Percentiles rank a stretch among this genome's conserved stretches.
Conservation (phyloP, 306 rosid species). For the Crataegus laevigata region DNA sequence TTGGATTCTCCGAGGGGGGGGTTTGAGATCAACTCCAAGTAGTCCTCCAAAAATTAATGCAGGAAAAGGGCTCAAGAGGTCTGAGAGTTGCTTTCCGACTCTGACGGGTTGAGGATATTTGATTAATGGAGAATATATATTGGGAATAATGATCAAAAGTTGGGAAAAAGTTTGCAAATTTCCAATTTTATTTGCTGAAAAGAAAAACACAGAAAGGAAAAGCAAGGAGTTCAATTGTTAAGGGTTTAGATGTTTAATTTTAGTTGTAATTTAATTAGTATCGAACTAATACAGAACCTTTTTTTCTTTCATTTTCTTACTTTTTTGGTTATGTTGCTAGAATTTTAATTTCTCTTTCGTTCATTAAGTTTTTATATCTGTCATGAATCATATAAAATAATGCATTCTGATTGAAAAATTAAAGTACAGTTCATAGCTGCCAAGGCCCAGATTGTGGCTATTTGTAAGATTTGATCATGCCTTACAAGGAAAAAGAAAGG, state of each 20-base stretch:
- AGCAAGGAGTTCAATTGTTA: constrained; percentile 1
- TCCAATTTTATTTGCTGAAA: constrained; percentile 22
- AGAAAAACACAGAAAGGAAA: constrained; percentile 17
- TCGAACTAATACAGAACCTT: constrained; percentile 22
- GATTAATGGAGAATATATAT: background rate
- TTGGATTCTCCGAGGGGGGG: constrained; percentile 74
- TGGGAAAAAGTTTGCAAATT: background rate
- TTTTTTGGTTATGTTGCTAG: background rate
- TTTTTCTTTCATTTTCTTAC: background rate
- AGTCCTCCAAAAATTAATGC: constrained; percentile 43
- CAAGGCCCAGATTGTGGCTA: background rate
- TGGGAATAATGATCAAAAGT: constrained; percentile 12
- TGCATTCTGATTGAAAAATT: background rate
- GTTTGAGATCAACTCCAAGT: constrained; percentile 44
- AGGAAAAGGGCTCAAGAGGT: constrained; percentile 43
- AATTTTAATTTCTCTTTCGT: background rate
- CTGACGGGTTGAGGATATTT: constrained; percentile 41
- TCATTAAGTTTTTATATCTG: background rate
- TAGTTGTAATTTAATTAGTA: constrained; percentile 3
- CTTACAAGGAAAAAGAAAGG: too few species aligned
- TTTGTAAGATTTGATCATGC: too few species aligned
- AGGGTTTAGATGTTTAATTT: constrained; percentile 3
- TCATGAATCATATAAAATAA: background rate
- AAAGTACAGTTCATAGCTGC: background rate
- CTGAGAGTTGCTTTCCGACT: constrained; percentile 67